A percentile compares a stretch with the other conserved stretches of the same genome.
Evolutionary conservation across 1,139 yeast species (phyloP).

Genomic region (Kluyveromyces marxianus): DNA sequence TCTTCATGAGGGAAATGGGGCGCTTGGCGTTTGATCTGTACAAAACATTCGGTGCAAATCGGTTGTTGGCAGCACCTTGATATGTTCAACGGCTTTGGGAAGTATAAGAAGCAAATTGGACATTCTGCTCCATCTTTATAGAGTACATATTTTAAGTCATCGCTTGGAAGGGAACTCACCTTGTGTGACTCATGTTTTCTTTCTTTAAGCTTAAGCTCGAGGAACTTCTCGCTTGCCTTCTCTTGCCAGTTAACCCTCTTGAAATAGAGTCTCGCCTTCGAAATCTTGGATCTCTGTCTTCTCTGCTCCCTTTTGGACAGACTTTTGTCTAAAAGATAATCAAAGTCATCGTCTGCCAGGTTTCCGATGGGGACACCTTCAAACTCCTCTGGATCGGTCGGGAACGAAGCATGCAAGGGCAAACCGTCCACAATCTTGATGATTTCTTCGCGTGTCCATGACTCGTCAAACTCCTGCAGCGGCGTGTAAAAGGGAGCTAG

Average conservation of each 20-base stretch:
- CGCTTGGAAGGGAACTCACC: conserved; percentile 30
- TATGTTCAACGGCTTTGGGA: conserved; percentile 69
- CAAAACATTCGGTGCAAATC: conserved; percentile 94
- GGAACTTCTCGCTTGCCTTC: conserved; percentile 43
- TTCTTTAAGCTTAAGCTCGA: conserved; percentile 25
- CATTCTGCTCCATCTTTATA: conserved; percentile 73
- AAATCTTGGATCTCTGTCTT: conserved; percentile 50
- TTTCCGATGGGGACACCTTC: conserved; percentile 45
- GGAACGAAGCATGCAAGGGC: conserved; percentile 52
- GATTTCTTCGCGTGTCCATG: conserved; percentile 69
- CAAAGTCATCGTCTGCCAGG: conserved; percentile 29
- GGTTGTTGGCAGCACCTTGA: conserved; percentile 93
- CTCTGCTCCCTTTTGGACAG: conserved; percentile 38
- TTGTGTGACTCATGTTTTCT: conserved; percentile 12
- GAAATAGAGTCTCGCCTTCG: conserved; percentile 40
- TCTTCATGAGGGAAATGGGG: conserved; percentile 91
- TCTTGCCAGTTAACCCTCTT: conserved; percentile 47
- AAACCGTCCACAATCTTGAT: conserved; percentile 46
- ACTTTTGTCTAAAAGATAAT: conserved; percentile 42
- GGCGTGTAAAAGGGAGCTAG: conserved; percentile 92
- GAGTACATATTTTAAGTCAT: conserved; percentile 40
- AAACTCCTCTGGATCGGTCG: conserved; percentile 41
- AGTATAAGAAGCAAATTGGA: conserved; percentile 87
- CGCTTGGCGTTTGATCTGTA: conserved; percentile 85
- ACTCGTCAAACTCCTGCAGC: conserved; percentile 67